Percentiles rank a stretch among this genome's conserved stretches.
Evolutionary conservation across 768 basidiomycete species (phyloP).

Genomic region (Russula sp.): DNA sequence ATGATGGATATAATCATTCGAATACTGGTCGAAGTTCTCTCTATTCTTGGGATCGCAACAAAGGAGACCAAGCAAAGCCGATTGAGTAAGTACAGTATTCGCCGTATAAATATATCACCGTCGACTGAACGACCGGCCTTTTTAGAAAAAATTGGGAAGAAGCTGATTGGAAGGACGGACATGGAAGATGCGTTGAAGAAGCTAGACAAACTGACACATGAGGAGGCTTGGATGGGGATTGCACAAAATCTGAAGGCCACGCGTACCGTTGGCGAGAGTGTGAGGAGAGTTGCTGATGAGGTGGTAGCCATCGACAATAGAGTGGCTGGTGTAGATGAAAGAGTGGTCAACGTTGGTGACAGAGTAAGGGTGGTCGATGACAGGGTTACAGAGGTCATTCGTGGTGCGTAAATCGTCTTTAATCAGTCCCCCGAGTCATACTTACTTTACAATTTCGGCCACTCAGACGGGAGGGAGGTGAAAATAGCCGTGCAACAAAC

Average conservation of each 20-base stretch:
- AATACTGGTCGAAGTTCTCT: too few relatives aligned
- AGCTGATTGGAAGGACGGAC: background rate
- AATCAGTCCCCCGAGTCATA: background rate
- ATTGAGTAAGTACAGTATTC: too few relatives aligned
- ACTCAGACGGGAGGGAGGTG: background rate
- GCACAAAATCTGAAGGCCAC: constrained; percentile 1
- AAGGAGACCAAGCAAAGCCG: too few relatives aligned
- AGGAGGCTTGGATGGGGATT: background rate
- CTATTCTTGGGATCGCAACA: background rate
- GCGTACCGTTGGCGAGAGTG: background rate
- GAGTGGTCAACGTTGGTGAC: background rate
- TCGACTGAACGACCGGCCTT: too few relatives aligned
- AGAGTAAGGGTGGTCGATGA: background rate
- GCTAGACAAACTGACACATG: constrained; percentile 1
- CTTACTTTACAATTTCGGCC: background rate
- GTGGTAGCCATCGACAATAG: too few relatives aligned
- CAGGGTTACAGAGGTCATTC: background rate
- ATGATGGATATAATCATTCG: background rate
- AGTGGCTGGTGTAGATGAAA: background rate
- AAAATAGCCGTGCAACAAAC: background rate
- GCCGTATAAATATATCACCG: too few relatives aligned
- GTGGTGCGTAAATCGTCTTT: background rate
- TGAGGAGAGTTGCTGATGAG: too few relatives aligned
- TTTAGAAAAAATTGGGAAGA: background rate
- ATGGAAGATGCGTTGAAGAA: background rate